Evolutionary conservation across 2,329 filamentous ascomycete species (phyloP).

Genomic region (Cordyceps cicadae): DNA sequence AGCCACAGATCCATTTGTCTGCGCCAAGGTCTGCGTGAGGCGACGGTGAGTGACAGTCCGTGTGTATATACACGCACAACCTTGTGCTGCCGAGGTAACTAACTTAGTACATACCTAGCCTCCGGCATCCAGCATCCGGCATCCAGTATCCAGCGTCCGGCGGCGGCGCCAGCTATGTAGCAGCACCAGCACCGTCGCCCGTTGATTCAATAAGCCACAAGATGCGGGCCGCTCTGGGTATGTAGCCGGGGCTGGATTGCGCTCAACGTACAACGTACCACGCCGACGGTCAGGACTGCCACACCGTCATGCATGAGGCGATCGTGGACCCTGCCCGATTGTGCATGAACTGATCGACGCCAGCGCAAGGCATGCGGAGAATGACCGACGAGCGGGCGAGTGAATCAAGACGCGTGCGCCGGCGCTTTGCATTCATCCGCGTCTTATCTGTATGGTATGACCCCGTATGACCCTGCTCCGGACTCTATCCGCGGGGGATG

Average conservation of each 20-base stretch:
- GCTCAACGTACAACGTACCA: no score
- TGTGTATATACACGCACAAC: no score
- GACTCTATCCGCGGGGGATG: neutral
- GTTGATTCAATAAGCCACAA: neutral
- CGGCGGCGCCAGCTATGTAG: neutral
- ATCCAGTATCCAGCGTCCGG: no score
- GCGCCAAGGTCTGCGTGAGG: neutral
- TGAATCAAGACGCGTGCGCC: no score
- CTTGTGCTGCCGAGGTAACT: neutral
- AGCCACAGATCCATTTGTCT: neutral
- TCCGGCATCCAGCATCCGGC: no score
- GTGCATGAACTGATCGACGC: neutral
- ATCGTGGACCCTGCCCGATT: neutral
- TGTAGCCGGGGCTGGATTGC: neutral
- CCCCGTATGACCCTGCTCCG: neutral
- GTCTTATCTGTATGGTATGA: no score
- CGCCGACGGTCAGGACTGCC: neutral
- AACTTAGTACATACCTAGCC: no score
- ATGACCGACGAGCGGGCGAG: no score
- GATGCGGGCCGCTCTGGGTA: neutral
- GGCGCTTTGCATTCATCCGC: neutral
- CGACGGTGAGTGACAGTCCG: no score
- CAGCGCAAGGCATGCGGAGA: no score
- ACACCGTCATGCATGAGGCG: neutral
- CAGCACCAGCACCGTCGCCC: neutral